These are phyloP conservation scores for Kluyveromyces aestuarii DNA, from an alignment of 805 yeast genomes.

Conservation along the genomic window DNA sequence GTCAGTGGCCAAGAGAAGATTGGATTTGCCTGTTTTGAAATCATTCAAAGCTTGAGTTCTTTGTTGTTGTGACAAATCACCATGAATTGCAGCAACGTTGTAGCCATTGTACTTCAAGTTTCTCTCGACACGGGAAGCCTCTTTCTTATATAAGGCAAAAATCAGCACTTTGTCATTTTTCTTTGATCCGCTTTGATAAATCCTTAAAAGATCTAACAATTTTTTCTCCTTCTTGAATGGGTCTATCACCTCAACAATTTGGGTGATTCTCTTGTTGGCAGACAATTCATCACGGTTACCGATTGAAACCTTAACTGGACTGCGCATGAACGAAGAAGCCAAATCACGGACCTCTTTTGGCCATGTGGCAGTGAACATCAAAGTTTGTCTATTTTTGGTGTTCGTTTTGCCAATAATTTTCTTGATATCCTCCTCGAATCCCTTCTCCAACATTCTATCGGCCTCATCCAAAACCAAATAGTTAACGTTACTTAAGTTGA, in stretches of 20 bases:
- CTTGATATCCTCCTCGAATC: slow-evolving; percentile 94
- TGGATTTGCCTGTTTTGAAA: slow-evolving; percentile 73
- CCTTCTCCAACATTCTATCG: slow-evolving; percentile 97
- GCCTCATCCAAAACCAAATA: slow-evolving; percentile 94
- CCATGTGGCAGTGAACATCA: slow-evolving; percentile 99
- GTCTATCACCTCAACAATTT: slow-evolving; percentile 87
- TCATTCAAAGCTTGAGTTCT: slow-evolving; percentile 79
- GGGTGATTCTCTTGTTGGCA: slow-evolving; percentile 91
- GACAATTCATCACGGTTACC: slow-evolving; percentile 91
- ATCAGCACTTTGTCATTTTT: slow-evolving; percentile 76
- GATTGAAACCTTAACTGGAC: slow-evolving; percentile 82
- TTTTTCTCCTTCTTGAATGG: slow-evolving; percentile 71
- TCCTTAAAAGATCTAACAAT: slow-evolving; percentile 58
- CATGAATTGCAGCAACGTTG: slow-evolving; percentile 88
- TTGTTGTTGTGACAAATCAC: slow-evolving; percentile 87
- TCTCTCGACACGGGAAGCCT: slow-evolving; percentile 85
- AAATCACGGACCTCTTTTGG: slow-evolving; percentile 96
- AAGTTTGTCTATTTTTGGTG: slow-evolving; percentile 60
- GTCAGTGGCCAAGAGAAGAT: slow-evolving; percentile 86
- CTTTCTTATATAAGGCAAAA: slow-evolving; percentile 93
- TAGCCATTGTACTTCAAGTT: slow-evolving; percentile 64
- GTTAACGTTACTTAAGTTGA: slow-evolving; percentile 54
- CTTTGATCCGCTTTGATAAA: slow-evolving; percentile 61
- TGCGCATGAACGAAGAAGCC: slow-evolving; percentile 74
- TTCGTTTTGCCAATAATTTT: slow-evolving; percentile 60